Evolutionary conservation across 73 alveolate species (phyloP).

Genomic region (Paramecium sexaurelia): DNA sequence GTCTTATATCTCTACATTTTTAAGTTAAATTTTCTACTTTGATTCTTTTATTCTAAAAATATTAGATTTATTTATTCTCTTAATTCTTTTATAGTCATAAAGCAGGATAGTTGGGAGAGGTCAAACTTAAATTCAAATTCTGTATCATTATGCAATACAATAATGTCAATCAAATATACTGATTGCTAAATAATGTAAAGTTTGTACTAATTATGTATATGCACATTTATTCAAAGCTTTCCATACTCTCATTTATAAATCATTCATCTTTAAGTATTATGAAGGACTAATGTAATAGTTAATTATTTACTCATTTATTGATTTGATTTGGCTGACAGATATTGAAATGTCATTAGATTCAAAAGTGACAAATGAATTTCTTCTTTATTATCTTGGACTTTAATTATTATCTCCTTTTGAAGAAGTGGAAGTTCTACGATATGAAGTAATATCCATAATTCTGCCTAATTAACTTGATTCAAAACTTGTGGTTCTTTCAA

Average conservation of each 20-base stretch:
- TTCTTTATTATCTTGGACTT: neutral
- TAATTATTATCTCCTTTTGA: conserved; percentile 2
- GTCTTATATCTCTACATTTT: neutral
- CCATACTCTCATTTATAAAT: neutral
- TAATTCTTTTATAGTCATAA: conserved; percentile 13
- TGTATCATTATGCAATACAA: neutral
- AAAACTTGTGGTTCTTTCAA: neutral
- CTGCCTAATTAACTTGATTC: neutral
- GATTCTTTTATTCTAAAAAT: neutral
- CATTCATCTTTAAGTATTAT: neutral
- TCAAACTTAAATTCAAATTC: conserved; percentile 59
- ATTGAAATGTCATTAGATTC: neutral
- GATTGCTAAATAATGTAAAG: neutral
- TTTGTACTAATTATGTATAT: neutral
- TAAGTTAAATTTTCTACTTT: neutral
- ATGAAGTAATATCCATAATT: neutral
- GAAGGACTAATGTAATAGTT: neutral
- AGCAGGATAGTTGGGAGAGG: neutral
- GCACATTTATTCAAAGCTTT: neutral
- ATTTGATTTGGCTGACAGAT: neutral
- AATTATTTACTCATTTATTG: neutral
- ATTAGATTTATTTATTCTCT: neutral
- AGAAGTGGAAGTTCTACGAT: neutral
- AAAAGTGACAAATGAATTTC: neutral
- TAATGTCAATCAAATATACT: neutral